A percentile compares a stretch with the other conserved stretches of the same genome.
Evolutionary conservation across 768 basidiomycete genomes (phyloP).

Genomic region (Pulveroboletus sp.): DNA sequence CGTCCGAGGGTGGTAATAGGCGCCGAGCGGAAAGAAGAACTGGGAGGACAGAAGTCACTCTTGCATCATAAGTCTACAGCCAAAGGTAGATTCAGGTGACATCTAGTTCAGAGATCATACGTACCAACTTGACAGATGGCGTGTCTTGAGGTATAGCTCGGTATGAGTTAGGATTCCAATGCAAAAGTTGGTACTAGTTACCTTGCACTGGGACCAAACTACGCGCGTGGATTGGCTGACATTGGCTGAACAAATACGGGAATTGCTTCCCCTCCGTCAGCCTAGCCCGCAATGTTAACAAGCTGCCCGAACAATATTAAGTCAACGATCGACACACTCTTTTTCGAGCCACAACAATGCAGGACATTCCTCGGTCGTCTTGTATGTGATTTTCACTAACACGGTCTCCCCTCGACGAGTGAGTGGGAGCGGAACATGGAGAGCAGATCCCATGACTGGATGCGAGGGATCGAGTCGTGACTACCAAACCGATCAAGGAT

Average conservation of each 20-base stretch:
- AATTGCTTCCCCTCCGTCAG: slow-evolving; percentile 85
- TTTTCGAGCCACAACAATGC: slow-evolving; percentile 89
- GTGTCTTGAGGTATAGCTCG: slow-evolving; percentile 50
- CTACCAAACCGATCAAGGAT: slow-evolving; percentile 29
- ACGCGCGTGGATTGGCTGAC: slow-evolving; percentile 88
- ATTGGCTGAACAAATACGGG: slow-evolving; percentile 90
- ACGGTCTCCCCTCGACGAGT: slow-evolving; percentile 35
- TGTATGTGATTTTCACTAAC: slow-evolving; percentile 59
- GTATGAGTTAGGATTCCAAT: background rate
- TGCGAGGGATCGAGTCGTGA: slow-evolving; percentile 56
- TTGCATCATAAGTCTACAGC: slow-evolving; percentile 79
- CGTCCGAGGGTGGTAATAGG: slow-evolving; percentile 68
- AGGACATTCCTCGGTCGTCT: slow-evolving; percentile 69
- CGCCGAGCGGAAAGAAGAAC: slow-evolving; percentile 84
- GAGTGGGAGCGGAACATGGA: slow-evolving; percentile 55
- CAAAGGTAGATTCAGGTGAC: background rate
- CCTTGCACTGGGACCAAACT: slow-evolving; percentile 80
- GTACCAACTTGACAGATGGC: slow-evolving; percentile 80
- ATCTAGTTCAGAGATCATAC: slow-evolving; percentile 14
- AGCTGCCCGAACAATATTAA: background rate
- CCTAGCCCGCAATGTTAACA: slow-evolving; percentile 37
- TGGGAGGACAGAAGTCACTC: slow-evolving; percentile 74
- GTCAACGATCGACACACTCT: slow-evolving; percentile 42
- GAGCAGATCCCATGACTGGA: slow-evolving; percentile 73
- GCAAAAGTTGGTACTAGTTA: slow-evolving; percentile 13